Base-by-base conservation (phyloP, 495 filamentous ascomycete species). In the Lindgomyces ingoldianus region DNA sequence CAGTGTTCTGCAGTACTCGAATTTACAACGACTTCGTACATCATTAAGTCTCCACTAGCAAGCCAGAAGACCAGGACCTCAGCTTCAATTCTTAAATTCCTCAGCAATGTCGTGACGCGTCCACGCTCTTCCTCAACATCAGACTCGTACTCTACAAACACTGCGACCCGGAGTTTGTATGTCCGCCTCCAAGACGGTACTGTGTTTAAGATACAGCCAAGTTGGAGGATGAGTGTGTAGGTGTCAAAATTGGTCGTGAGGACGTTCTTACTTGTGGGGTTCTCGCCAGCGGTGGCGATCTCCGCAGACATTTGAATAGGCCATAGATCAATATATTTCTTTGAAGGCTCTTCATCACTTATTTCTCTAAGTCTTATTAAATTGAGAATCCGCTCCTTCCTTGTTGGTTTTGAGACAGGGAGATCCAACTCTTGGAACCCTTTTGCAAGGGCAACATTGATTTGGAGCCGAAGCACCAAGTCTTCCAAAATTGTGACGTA, bases 221-320 rank as follows among this genome's bases (percentile, higher is more conserved):
- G 79, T 70, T 96, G 91, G 14, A 96, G 79, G 62, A 95, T 95
- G 29, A 95, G 76, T 0, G 91, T 95, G 72, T 95, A 95, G 9
- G 90, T 96, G 70, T 96, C 91, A 74, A 96, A 96, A 67, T 96
- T 96, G 0, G 91, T 94, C 2, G 91, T 96, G 47, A 91, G 71
- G 18, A 93, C 82, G 69, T 87, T 92, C 50, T 81, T 80, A 59
- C 83, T 84, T 12, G 53, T 60, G 2, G 45, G 44, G 21, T 60
- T 58, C 0, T 64, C 64, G 19, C 85, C 11, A n/a, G 60, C 64
- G 6, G 86, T 80, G 1, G 80, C 77, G 46, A 94, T 83, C 62
- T 91, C 90, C 29, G 91, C 91, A 11, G 89, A 91, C 84, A 84
- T 86, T 70, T 87, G 91, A 61, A 95, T 93, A 0, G 91, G 91